Percentiles rank a stretch among this genome's conserved stretches.
phyloP scores from a whole-genome alignment of 257 asterid species.

The Lavandula angustifolia region DNA sequence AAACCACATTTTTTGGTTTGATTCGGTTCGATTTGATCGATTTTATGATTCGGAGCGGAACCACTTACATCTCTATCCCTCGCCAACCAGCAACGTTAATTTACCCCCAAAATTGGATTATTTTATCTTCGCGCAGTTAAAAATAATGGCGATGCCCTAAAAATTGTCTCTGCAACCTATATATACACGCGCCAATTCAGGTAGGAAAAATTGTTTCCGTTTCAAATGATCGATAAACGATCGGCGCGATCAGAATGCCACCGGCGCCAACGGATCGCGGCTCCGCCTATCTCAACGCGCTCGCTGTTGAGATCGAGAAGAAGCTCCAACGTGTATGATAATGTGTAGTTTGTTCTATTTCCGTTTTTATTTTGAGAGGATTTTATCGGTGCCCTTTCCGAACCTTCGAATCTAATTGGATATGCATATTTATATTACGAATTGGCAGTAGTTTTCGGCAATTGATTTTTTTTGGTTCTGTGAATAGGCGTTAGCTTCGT shows the following conservation, averaged over 20 bases:
- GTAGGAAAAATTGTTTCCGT: neutral
- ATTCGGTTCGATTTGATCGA: too few species aligned
- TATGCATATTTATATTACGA: neutral
- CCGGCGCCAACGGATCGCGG: slow-evolving; percentile 60
- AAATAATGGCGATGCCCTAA: slow-evolving; percentile 28
- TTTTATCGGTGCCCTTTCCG: neutral
- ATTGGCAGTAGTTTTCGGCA: slow-evolving; percentile 8
- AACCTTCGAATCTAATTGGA: neutral
- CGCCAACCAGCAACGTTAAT: slow-evolving; percentile 14
- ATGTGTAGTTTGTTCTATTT: neutral
- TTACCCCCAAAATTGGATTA: slow-evolving; percentile 21
- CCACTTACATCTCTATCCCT: too few species aligned
- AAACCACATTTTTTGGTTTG: too few species aligned
- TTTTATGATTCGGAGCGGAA: too few species aligned
- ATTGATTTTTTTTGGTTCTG: slow-evolving; percentile 22
- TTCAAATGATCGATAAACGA: slow-evolving; percentile 43
- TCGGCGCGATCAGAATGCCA: slow-evolving; percentile 51
- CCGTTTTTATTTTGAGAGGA: neutral
- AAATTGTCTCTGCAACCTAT: slow-evolving; percentile 18
- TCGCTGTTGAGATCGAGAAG: slow-evolving; percentile 82
- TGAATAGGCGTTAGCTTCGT: slow-evolving; percentile 75
- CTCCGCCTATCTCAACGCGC: slow-evolving; percentile 81
- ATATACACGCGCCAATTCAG: slow-evolving; percentile 5
- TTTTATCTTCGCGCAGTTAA: slow-evolving; percentile 24
- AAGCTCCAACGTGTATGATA: slow-evolving; percentile 80